Evolutionary conservation across 768 basidiomycete species (phyloP).

Genomic region (Tricholoma flavovirens): DNA sequence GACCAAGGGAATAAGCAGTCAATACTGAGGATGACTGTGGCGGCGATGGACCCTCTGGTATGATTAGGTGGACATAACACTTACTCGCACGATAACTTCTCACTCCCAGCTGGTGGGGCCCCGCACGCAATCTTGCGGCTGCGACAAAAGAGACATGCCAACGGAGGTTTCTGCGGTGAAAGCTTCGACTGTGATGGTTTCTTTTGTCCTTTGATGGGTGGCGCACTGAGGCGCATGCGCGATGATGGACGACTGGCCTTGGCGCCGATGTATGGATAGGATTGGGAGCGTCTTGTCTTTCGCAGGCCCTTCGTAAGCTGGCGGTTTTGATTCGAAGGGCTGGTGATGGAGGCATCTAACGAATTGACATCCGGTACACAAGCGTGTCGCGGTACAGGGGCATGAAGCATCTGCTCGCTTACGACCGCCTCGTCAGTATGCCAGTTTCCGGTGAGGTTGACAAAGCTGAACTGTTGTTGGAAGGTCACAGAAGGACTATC

Average conservation of each 20-base stretch:
- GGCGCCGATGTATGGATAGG: background rate
- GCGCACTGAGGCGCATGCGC: background rate
- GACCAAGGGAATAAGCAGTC: background rate
- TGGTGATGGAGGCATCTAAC: background rate
- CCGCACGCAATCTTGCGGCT: slow-evolving; percentile 51
- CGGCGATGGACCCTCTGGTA: background rate
- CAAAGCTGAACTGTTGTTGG: background rate
- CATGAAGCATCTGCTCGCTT: background rate
- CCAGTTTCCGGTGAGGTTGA: background rate
- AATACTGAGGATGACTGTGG: background rate
- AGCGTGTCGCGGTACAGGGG: slow-evolving; percentile 1
- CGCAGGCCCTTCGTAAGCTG: background rate
- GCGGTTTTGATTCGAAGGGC: slow-evolving; percentile 1
- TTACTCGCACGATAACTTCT: slow-evolving; percentile 45
- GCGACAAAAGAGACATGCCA: slow-evolving; percentile 46
- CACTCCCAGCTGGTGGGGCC: slow-evolving; percentile 30
- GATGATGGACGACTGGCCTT: background rate
- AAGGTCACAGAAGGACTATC: background rate
- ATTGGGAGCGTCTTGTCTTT: slow-evolving; percentile 1
- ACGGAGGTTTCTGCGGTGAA: slow-evolving; percentile 29
- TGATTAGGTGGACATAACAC: slow-evolving; percentile 13
- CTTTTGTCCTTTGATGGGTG: slow-evolving; percentile 1
- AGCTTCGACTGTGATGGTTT: background rate
- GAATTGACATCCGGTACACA: background rate
- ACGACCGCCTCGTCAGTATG: background rate